Conservation (phyloP, 768 basidiomycete genomes). For the Collybia sp. region DNA sequence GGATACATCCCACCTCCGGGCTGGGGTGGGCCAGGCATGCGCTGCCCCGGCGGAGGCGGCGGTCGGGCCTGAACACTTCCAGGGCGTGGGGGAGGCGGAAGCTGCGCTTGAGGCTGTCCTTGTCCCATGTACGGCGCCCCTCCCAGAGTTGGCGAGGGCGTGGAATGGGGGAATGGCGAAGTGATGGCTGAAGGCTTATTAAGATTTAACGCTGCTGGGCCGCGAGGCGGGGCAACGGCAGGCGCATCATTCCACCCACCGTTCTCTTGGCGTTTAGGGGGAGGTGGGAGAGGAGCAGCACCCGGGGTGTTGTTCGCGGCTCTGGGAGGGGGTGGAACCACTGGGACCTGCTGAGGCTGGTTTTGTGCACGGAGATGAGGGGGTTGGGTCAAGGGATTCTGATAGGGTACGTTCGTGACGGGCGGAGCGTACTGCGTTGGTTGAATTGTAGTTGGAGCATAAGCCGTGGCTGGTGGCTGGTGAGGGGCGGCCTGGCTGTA, state of each 20-base stretch:
- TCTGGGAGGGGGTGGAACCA: slow-evolving; percentile 41
- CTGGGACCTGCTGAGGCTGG: slow-evolving; percentile 29
- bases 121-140: slow-evolving; percentile 40
- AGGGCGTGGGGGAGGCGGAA: slow-evolving; percentile 64
- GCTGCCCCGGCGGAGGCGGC: slow-evolving; percentile 33
- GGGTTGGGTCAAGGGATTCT: slow-evolving; percentile 31
- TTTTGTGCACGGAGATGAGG: slow-evolving; percentile 31
- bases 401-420: slow-evolving; percentile 9
- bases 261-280: slow-evolving; percentile 59
- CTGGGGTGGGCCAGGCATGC: slow-evolving; percentile 24
- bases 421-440: slow-evolving; percentile 27
- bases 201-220: slow-evolving; percentile 41
- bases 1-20: slow-evolving; percentile 27
- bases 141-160: slow-evolving; percentile 39
- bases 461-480: slow-evolving; percentile 12
- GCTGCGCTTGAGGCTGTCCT: slow-evolving; percentile 37
- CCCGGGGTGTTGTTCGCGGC: slow-evolving; percentile 23
- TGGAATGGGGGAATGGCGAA: slow-evolving; percentile 81
- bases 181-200: slow-evolving; percentile 72
- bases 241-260: slow-evolving; percentile 95
- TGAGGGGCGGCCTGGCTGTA: slow-evolving; percentile 15
- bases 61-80: slow-evolving; percentile 51
- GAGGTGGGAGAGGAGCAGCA: slow-evolving; percentile 20
- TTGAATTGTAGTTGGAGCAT: slow-evolving; percentile 5
- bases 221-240: slow-evolving; percentile 39